Percentiles rank a stretch among this genome's conserved stretches.
Evolutionary conservation across 768 basidiomycete species (phyloP).

Genomic region (Russula virescens): DNA sequence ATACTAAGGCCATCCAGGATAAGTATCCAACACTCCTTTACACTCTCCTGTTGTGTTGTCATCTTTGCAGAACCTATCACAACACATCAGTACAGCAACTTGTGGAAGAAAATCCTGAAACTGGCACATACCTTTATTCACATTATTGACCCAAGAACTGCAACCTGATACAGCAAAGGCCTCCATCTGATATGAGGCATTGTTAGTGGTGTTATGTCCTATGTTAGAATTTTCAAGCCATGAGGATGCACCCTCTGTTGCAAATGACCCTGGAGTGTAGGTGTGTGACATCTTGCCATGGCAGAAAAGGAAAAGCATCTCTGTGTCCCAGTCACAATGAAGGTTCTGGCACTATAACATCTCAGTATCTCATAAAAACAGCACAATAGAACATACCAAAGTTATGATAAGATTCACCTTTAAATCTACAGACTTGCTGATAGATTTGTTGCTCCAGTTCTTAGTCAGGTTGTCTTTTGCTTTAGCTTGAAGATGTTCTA

Average conservation of each 20-base stretch:
- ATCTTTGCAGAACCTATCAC: too few relatives aligned
- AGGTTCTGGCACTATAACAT: not conserved
- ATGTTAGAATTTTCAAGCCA: not conserved
- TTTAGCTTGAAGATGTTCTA: too few relatives aligned
- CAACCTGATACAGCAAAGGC: not conserved
- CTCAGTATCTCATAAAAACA: not conserved
- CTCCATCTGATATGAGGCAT: too few relatives aligned
- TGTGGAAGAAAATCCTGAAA: not conserved
- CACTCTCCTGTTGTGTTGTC: too few relatives aligned
- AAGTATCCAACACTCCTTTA: too few relatives aligned
- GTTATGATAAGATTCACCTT: not conserved
- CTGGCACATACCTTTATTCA: not conserved
- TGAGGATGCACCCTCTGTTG: not conserved
- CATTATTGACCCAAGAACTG: not conserved
- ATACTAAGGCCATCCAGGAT: too few relatives aligned
- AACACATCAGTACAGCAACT: too few relatives aligned
- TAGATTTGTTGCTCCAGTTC: too few relatives aligned
- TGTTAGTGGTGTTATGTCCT: not conserved
- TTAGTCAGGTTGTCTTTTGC: too few relatives aligned
- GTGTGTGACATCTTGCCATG: not conserved
- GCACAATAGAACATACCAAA: not conserved
- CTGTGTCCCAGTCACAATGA: not conserved
- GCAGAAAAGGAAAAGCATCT: not conserved
- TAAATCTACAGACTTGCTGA: not conserved
- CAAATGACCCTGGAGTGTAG: not conserved